Base-by-base conservation (phyloP, 257 asterid genomes). In the Petunia secreta region DNA sequence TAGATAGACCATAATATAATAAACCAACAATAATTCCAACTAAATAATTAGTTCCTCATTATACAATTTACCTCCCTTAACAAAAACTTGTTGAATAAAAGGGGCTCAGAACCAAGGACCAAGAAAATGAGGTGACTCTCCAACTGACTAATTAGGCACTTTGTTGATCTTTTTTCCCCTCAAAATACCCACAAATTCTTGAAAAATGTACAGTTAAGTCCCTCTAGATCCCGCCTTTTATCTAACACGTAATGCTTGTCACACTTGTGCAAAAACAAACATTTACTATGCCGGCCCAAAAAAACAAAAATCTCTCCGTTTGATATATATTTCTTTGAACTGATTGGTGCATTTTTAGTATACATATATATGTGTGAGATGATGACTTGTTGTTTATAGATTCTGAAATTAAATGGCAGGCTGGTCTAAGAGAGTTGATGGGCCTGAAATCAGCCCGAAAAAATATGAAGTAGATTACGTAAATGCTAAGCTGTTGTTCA, bases 371-470 rank as follows among this genome's bases (percentile, higher is more conserved):
- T 15, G 34, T 57, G 0, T 57, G 3, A 8, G 85, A 66, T 14
- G 48, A 63, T 79, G 83, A 68, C 80, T 82, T 14, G 25, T 85
- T 25, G 82, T 58, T 89, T 85, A 66, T 88, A 86, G 90, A 80
- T 80, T 82, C 84, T 87, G 86, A 79, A 85, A 48, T 57, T 34
- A 79, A 81, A 94, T 92, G 97, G 89, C 91, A 87, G 97, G 96
- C 16, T 86, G 91, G 87, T 81, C 80, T 85, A 84, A 87, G 64
- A 80, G 85, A 74, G 94, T 80, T 78, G 82, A 80, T 75, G 91
- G 85, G 82, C 79, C 8, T 53, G 83, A 8, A 53, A 84, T 75
- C 41, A 7, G 67, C 37, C 78, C 57, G 57, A 15, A 74, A 0
- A 80, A 63, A 8, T 75, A 25, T 25, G 41, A 69, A 11, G 62